Base-by-base conservation (phyloP, 2,329 filamentous ascomycete species). In the Gnomoniopsis smithogilvyi region DNA sequence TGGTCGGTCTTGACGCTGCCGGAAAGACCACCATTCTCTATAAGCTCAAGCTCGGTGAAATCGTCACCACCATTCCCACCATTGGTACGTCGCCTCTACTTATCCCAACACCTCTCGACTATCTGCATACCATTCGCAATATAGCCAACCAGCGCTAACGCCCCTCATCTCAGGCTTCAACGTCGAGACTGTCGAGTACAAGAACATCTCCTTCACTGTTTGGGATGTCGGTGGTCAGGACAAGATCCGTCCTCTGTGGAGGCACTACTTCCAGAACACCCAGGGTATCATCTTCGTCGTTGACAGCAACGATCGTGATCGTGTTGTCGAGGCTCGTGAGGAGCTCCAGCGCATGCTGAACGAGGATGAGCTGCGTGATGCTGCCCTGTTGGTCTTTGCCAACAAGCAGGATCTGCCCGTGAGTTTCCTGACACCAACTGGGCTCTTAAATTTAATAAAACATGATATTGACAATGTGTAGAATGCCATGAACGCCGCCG, bases 181-280 rank as follows among this genome's bases (percentile, higher is more conserved):
- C 83, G 95, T 99, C 78, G 95, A 99, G 86, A 98, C 95, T 58
- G 95, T 99, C 77, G 93, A 96, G 77, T 98, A 98, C 86, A 97
- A 97, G 87, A 99, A 99, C 87, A 97, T 96, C 73, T 92, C 96
- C 78, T 99, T 99, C 86, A 98, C 94, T 77, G 95, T 99, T 76
- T 99, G 95, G 95, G 95, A 98, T 83, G 95, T 99, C 74, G 95
- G 95, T 84, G 95, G 95, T 78, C 95, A 99, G 85, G 95, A 99
- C 88, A 98, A 98, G 91, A 99, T 99, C 76, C 88, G 95, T 78
- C 95, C 95, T 74, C 84, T 99, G 74, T 99, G 95, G 95, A 92
- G 95, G 83, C 95, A 98, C 80, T 99, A 99, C 84, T 99, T 98
- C 88, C 93, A 96, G 81, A 96, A 96, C 81, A 99, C 95, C 68